phyloP scores from a whole-genome alignment of 176 grass and related monocot genomes.

The Bolboschoenus planiculmis region DNA sequence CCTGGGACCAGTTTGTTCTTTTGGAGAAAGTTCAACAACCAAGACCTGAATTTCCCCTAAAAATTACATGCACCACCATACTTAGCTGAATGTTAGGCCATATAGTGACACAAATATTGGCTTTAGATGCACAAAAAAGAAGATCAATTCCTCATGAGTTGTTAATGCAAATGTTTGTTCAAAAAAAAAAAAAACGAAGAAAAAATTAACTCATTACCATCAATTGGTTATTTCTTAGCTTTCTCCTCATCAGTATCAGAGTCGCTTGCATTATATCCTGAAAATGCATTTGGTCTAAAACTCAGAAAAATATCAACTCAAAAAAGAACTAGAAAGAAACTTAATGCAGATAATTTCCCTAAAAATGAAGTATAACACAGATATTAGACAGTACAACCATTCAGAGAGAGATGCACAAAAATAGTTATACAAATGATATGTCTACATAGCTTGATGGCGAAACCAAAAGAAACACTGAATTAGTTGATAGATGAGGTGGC shows the following conservation, averaged over 20 bases:
- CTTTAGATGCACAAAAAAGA: background rate
- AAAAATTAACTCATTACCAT: background rate
- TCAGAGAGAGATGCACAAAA: background rate
- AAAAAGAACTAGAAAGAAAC: background rate
- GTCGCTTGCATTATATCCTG: conserved; percentile 98
- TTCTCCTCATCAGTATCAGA: conserved; percentile 78
- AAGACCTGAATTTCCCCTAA: background rate
- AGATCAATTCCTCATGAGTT: background rate
- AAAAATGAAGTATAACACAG: background rate
- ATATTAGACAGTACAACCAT: background rate
- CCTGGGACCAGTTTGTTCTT: background rate
- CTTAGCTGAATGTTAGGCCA: background rate
- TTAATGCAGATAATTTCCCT: background rate
- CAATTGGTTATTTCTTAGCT: conserved; percentile 39
- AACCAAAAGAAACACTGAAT: background rate
- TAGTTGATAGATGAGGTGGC: background rate
- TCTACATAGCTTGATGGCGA: background rate
- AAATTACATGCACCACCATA: background rate
- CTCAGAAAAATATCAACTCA: background rate
- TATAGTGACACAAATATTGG: background rate
- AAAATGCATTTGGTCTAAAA: conserved; percentile 12
- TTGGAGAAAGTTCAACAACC: background rate
- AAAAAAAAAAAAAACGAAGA: background rate
- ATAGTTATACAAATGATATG: background rate
- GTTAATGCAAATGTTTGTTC: background rate